Evolutionary conservation across 805 yeast species (phyloP).

Genomic region (Metschnikowia gelsemii): DNA sequence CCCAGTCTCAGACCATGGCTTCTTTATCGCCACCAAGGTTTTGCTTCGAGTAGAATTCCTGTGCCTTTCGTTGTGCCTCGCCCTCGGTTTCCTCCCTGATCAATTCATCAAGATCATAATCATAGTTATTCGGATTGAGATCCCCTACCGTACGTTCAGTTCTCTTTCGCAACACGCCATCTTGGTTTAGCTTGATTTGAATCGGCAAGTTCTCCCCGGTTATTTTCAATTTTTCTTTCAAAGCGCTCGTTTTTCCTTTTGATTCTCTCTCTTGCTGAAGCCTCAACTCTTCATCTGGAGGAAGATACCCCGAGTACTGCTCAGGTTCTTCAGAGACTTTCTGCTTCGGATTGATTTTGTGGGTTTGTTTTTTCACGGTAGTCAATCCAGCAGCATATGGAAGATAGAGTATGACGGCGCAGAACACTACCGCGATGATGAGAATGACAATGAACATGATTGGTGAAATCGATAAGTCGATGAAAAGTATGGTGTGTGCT

Average conservation of each 20-base stretch:
- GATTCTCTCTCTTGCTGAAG: conserved; percentile 15
- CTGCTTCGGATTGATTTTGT: conserved; percentile 9
- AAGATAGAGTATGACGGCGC: conserved; percentile 40
- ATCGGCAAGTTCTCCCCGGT: conserved; percentile 40
- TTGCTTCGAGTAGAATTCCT: conserved; percentile 15
- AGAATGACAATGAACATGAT: conserved; percentile 40
- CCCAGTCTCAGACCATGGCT: conserved; percentile 17
- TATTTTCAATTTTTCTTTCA: conserved; percentile 31
- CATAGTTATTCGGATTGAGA: conserved; percentile 41
- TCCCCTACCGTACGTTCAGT: conserved; percentile 37
- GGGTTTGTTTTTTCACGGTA: conserved; percentile 34
- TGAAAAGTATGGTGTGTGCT: not conserved
- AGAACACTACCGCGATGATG: conserved; percentile 41
- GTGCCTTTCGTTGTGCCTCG: conserved; percentile 17
- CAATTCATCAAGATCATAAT: conserved; percentile 45
- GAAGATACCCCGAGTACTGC: conserved; percentile 34
- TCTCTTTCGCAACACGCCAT: conserved; percentile 27
- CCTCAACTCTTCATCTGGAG: conserved; percentile 37
- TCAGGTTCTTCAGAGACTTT: conserved; percentile 11
- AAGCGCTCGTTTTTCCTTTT: conserved; percentile 20
- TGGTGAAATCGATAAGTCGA: not conserved
- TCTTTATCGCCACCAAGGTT: conserved; percentile 18
- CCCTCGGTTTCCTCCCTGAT: conserved; percentile 35
- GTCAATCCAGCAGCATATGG: conserved; percentile 55
- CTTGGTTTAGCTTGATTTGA: conserved; percentile 30